Conservation (phyloP, 2,329 filamentous ascomycete genomes). For the Coniochaeta prunicola region DNA sequence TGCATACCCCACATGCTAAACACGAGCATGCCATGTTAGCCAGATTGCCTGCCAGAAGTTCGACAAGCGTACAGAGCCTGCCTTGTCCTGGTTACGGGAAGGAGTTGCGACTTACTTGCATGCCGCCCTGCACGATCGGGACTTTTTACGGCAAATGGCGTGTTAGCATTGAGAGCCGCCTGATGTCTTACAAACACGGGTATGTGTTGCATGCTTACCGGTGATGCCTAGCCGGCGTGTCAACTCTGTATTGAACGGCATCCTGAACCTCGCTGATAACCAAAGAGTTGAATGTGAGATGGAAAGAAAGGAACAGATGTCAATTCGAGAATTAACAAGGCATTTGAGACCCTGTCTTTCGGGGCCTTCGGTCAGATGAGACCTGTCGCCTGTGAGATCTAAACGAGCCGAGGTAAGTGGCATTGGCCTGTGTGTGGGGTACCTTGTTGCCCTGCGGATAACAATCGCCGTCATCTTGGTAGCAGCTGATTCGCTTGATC, state of each 20-base stretch:
- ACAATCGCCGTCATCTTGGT: not conserved
- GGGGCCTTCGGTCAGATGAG: slow-evolving; percentile 5
- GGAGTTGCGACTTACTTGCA: slow-evolving; percentile 35
- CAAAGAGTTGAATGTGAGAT: not conserved
- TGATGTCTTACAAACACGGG: not conserved
- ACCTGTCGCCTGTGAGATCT: not conserved
- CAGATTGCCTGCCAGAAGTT: not conserved
- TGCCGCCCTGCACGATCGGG: slow-evolving; percentile 77
- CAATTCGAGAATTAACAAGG: slow-evolving; percentile 3
- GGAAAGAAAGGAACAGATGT: not conserved
- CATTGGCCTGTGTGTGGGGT: not conserved
- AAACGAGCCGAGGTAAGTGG: not conserved
- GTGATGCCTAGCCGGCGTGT: slow-evolving; percentile 50
- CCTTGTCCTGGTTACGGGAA: not conserved
- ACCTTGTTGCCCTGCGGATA: not conserved
- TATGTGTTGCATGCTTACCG: slow-evolving; percentile 15
- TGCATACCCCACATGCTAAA: slow-evolving; percentile 70
- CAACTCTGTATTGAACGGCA: slow-evolving; percentile 52
- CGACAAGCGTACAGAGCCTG: not conserved
- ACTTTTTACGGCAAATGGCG: slow-evolving; percentile 38
- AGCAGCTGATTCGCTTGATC: slow-evolving; percentile 1
- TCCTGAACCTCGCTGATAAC: slow-evolving; percentile 20
- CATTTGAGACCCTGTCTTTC: not conserved
- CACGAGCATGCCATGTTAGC: not conserved
- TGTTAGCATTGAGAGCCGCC: slow-evolving; percentile 14